Evolutionary conservation across 345 rosid species (phyloP), one percentile per base, ranked within the genome.

Genomic region (Aquilaria yunnanensis): DNA sequence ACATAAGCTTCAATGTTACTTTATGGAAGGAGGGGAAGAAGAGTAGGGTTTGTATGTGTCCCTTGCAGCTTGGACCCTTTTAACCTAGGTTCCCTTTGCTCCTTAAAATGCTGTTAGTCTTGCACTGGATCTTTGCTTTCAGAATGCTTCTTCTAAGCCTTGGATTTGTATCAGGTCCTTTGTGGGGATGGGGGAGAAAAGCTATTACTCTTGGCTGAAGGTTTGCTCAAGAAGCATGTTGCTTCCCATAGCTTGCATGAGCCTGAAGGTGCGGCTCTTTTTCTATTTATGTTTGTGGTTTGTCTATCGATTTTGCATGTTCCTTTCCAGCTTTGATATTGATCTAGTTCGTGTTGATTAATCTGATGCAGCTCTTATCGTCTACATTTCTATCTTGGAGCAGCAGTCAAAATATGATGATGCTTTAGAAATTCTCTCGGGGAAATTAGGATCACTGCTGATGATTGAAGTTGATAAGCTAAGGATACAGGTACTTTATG

Each of bases 241-340:
- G 79, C 81, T 51, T 74, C 96, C 56, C 97, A 91, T 71, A 83
- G 96, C 74, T 81, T 94, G 86, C 99, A 91, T 71, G 97, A 91
- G 75, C 99, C 97, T 14, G 99, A 94, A 84, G 99, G 99, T 85
- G 59, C 9, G 14, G 32, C 59, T 60, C 10, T 52, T 54, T 48
- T 59, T 47, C 45, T 9, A 37, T 33, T 13, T 46, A 30, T 16
- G 23, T 13, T 45, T 10, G 6, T 41, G 23, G 23, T 52, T 51
- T 7, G 5, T 59, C 50, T 45, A 37, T 14, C 68, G 10, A 51
- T 16, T 43, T 41, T 48, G 23, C 62, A n/a, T 12, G 55, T 41
- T 60, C n/a, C 31, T 56, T 16, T 52, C 23, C 49, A 59, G 16
- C 45, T 2, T 50, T 47, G 23, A 60, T 63, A 55, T 69, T 23